Conservation (phyloP, 2,329 filamentous ascomycete species). For the Juglanconis oblonga region DNA sequence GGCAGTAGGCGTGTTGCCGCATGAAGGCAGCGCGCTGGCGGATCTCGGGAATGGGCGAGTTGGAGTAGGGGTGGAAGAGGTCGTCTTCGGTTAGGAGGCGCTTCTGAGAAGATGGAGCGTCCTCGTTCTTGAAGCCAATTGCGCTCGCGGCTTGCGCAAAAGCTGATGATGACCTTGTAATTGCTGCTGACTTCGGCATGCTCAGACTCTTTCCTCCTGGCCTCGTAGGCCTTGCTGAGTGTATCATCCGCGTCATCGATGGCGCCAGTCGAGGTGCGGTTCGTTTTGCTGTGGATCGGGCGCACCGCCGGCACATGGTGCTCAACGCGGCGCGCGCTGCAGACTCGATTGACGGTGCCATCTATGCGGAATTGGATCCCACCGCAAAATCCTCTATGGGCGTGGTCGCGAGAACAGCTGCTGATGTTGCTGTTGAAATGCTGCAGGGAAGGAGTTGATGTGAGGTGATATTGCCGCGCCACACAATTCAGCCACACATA, state of each 20-base stretch:
- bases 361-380: neutral
- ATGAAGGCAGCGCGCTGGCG: slow-evolving; percentile 86
- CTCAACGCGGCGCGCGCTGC: slow-evolving; percentile 17
- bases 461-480: neutral
- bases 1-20: slow-evolving; percentile 88
- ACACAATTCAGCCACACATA: neutral
- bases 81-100: slow-evolving; percentile 65
- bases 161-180: slow-evolving; percentile 9
- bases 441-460: neutral
- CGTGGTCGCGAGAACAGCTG: neutral
- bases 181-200: neutral
- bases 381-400: neutral
- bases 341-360: slow-evolving; percentile 17
- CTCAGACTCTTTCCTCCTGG: neutral
- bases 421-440: neutral
- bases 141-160: slow-evolving; percentile 12
- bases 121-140: slow-evolving; percentile 3
- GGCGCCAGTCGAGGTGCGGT: slow-evolving; percentile 9
- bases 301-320: slow-evolving; percentile 20
- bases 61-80: slow-evolving; percentile 88
- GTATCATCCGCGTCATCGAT: slow-evolving; percentile 7
- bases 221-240: slow-evolving; percentile 9
- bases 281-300: slow-evolving; percentile 7
- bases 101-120: slow-evolving; percentile 15
- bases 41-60: slow-evolving; percentile 86